phyloP scores from a whole-genome alignment of 2,329 filamentous ascomycete species.

The Amphichorda felina region DNA sequence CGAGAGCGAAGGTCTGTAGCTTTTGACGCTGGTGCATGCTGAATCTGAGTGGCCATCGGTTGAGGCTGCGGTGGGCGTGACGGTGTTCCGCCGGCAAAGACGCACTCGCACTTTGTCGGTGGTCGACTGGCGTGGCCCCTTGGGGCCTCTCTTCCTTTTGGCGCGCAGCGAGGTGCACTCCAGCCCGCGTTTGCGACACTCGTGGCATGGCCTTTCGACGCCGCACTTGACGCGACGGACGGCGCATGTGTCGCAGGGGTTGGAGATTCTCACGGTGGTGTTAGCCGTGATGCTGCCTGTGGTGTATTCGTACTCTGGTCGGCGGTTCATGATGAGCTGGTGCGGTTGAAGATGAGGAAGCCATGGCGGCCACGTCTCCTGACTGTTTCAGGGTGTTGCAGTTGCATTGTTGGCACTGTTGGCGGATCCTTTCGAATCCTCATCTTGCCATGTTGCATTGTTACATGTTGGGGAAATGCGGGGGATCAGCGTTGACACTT shows the following conservation, averaged over 20 bases:
- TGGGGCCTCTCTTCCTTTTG: conserved; percentile 6
- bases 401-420: too few species aligned
- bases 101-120: conserved; percentile 1
- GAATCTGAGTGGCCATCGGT: too few species aligned
- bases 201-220: conserved; percentile 5
- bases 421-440: too few species aligned
- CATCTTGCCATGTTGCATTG: too few species aligned
- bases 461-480: too few species aligned
- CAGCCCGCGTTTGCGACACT: conserved; percentile 4
- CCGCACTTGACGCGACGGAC: conserved; percentile 5
- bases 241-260: conserved; percentile 6
- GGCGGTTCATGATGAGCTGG: too few species aligned
- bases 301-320: not conserved
- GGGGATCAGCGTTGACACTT: too few species aligned
- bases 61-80: not conserved
- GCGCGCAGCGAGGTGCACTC: conserved; percentile 5
- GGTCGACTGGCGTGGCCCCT: conserved; percentile 4
- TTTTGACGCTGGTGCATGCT: too few species aligned
- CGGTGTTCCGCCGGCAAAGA: not conserved
- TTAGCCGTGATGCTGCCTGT: not conserved
- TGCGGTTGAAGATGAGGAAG: too few species aligned
- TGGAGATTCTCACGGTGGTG: conserved; percentile 3
- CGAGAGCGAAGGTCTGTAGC: too few species aligned
- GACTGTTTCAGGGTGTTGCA: too few species aligned
- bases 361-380: too few species aligned